These are phyloP conservation scores for Colletotrichum sp. DNA, from an alignment of 2,329 filamentous ascomycete genomes.

Conservation along the genomic window DNA sequence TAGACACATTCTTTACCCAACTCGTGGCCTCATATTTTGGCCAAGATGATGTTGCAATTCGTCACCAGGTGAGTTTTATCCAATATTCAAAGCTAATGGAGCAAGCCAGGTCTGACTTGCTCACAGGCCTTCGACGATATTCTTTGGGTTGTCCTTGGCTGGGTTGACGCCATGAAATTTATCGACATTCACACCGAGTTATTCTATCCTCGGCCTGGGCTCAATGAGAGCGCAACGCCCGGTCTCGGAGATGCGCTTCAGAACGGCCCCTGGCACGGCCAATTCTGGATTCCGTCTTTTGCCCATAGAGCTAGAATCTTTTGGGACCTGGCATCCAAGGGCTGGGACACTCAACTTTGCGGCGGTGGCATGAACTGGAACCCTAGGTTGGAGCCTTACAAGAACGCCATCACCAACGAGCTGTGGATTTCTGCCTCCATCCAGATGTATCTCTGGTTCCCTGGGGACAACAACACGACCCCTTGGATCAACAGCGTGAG, in stretches of 20 bases:
- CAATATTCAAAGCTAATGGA: background rate
- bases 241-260: slow-evolving; percentile 35
- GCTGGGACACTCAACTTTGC: slow-evolving; percentile 85
- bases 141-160: slow-evolving; percentile 91
- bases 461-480: slow-evolving; percentile 76
- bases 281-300: slow-evolving; percentile 76
- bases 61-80: slow-evolving; percentile 52
- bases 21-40: slow-evolving; percentile 82
- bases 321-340: slow-evolving; percentile 78
- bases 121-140: slow-evolving; percentile 88
- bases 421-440: slow-evolving; percentile 85
- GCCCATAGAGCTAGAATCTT: slow-evolving; percentile 85
- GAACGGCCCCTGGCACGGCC: slow-evolving; percentile 73
- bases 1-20: slow-evolving; percentile 83
- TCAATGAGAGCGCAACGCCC: slow-evolving; percentile 25
- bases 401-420: slow-evolving; percentile 96
- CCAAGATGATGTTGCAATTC: slow-evolving; percentile 77
- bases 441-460: slow-evolving; percentile 89
- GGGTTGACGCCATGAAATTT: slow-evolving; percentile 84
- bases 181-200: slow-evolving; percentile 70
- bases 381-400: slow-evolving; percentile 80
- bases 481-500: slow-evolving; percentile 58
- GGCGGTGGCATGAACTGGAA: slow-evolving; percentile 93
- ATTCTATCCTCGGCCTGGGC: slow-evolving; percentile 53
- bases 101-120: background rate